Conservation (phyloP, 768 basidiomycete species). For the Mycena sanguinolenta region DNA sequence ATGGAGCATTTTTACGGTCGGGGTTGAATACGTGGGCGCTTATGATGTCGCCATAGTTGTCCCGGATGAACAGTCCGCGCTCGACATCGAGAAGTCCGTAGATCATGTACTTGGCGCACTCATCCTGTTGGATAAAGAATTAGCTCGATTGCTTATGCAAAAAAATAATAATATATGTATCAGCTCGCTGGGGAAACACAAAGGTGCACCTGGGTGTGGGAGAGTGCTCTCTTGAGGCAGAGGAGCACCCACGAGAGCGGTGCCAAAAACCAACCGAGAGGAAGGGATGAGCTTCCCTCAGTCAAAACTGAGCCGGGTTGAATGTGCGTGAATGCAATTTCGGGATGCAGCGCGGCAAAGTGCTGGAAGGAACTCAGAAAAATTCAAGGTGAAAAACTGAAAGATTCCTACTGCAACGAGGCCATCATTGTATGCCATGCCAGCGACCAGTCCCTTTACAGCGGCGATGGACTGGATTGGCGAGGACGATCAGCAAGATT, state of each 20-base stretch:
- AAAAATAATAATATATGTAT: background rate
- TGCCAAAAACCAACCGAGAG: conserved; percentile 8
- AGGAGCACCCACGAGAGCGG: background rate
- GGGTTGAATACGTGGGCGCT: background rate
- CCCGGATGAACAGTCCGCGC: background rate
- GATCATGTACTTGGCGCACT: conserved; percentile 19
- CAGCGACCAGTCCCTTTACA: conserved; percentile 9
- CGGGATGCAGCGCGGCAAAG: conserved; percentile 36
- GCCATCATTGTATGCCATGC: conserved; percentile 22
- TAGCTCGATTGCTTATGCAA: too few relatives aligned
- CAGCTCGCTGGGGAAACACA: too few relatives aligned
- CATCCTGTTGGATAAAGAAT: background rate
- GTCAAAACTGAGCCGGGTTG: conserved; percentile 39
- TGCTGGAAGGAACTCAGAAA: conserved; percentile 21
- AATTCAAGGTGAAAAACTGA: background rate
- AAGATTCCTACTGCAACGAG: conserved; percentile 9
- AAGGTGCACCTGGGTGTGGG: background rate
- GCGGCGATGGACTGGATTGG: conserved; percentile 12
- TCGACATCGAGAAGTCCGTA: background rate
- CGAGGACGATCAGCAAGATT: too few relatives aligned
- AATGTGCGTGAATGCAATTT: conserved; percentile 42
- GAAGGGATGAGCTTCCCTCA: background rate
- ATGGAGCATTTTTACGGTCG: background rate
- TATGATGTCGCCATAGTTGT: background rate
- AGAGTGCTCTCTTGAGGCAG: background rate